Evolutionary conservation across 305 asterid genomes (phyloP).

Genomic region (Rubia balearica): DNA sequence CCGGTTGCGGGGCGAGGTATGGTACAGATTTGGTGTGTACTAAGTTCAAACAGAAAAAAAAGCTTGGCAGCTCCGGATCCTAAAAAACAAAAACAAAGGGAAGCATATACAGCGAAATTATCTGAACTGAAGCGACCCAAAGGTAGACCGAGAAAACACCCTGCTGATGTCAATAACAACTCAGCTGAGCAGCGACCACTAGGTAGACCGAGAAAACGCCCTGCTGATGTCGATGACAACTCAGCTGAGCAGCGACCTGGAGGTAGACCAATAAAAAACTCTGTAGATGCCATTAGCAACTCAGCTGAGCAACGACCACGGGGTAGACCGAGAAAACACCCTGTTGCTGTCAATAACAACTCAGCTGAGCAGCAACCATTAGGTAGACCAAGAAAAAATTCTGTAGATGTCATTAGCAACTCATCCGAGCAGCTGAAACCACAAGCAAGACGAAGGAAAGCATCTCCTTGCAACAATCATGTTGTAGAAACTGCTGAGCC

Average conservation of each 20-base stretch:
- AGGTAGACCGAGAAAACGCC: neutral
- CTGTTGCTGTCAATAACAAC: slow-evolving; percentile 7
- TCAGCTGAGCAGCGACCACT: slow-evolving; percentile 8
- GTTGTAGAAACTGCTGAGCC: slow-evolving; percentile 34
- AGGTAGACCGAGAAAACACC: neutral
- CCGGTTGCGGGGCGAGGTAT: slow-evolving; percentile 76
- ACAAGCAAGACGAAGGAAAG: slow-evolving; percentile 39
- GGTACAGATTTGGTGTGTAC: slow-evolving; percentile 85
- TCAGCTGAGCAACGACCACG: slow-evolving; percentile 20
- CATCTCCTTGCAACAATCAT: slow-evolving; percentile 23
- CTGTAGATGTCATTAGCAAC: slow-evolving; percentile 9
- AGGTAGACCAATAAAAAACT: slow-evolving; percentile 34
- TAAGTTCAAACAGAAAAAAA: slow-evolving; percentile 31
- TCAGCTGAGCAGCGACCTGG: slow-evolving; percentile 3
- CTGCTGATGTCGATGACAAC: neutral
- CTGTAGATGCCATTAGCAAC: slow-evolving; percentile 3
- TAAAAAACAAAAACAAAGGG: slow-evolving; percentile 29
- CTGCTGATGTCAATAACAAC: neutral
- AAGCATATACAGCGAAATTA: slow-evolving; percentile 17
- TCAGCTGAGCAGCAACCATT: slow-evolving; percentile 23
- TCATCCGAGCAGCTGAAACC: slow-evolving; percentile 27
- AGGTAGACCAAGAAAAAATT: slow-evolving; percentile 37
- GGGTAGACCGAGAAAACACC: slow-evolving; percentile 10
- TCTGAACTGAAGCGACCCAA: slow-evolving; percentile 24
- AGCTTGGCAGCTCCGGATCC: slow-evolving; percentile 26